phyloP scores from a whole-genome alignment of 73 alveolate species.

The Paramecium biaurelia region DNA sequence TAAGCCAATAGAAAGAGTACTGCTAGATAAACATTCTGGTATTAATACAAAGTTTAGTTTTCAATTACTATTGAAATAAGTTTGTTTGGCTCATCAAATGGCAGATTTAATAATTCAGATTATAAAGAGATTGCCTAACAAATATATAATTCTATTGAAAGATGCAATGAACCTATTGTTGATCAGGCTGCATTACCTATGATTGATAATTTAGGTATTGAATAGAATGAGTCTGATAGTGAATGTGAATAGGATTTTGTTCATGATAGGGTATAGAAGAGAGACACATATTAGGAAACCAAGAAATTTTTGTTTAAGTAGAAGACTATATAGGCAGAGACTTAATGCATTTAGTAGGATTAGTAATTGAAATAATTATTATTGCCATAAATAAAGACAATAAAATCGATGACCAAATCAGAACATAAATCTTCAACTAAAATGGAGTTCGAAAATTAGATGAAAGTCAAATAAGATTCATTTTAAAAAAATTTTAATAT shows the following conservation, averaged over 20 bases:
- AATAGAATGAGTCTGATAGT: background rate
- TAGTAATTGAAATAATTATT: background rate
- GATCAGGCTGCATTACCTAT: background rate
- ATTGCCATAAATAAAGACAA: background rate
- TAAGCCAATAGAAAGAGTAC: background rate
- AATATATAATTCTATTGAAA: background rate
- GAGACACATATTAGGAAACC: background rate
- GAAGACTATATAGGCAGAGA: background rate
- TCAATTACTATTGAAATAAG: slow-evolving; percentile 32
- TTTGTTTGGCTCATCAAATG: background rate
- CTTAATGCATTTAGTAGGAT: background rate
- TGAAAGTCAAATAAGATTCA: background rate
- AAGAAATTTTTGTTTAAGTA: background rate
- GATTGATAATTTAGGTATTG: background rate
- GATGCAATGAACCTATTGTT: background rate
- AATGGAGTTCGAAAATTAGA: background rate
- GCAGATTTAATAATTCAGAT: background rate
- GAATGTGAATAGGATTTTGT: background rate
- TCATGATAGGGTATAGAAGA: background rate
- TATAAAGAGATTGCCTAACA: background rate
- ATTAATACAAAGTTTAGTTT: background rate
- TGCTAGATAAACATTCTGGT: slow-evolving; percentile 5
- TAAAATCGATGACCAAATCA: background rate
- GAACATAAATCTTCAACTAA: background rate
- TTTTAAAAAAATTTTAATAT: background rate